phyloP scores from a whole-genome alignment of 129 eudicot genomes.

The Dittrichia graveolens region DNA sequence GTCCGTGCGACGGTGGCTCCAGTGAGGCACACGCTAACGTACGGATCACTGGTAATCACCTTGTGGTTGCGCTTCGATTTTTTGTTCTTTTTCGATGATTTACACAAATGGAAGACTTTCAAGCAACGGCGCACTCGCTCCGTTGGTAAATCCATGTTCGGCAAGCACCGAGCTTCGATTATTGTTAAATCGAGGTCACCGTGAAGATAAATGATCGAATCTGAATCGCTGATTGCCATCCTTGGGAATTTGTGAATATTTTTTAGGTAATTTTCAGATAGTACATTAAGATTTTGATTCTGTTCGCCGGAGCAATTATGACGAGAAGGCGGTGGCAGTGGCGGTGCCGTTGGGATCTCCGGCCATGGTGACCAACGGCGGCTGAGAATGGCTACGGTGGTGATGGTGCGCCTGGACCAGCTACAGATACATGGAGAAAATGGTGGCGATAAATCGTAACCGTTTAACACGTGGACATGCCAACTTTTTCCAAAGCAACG shows the following conservation, averaged over 20 bases:
- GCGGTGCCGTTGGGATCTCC: slow-evolving; percentile 22
- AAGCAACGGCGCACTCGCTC: slow-evolving; percentile 55
- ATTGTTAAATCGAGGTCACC: slow-evolving; percentile 67
- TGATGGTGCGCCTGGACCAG: not conserved
- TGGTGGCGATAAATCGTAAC: slow-evolving; percentile 2
- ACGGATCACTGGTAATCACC: slow-evolving; percentile 65
- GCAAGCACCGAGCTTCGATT: slow-evolving; percentile 52
- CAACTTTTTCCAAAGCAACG: not conserved
- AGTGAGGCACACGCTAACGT: slow-evolving; percentile 52
- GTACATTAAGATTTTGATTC: not conserved
- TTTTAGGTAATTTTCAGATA: not conserved
- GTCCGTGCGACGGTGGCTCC: slow-evolving; percentile 80
- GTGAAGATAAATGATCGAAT: slow-evolving; percentile 40
- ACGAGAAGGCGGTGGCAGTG: not conserved
- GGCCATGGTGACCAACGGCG: slow-evolving; percentile 26
- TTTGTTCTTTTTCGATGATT: slow-evolving; percentile 4
- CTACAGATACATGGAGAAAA: slow-evolving; percentile 9
- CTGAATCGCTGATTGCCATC: slow-evolving; percentile 3
- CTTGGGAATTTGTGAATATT: not conserved
- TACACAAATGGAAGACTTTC: slow-evolving; percentile 31
- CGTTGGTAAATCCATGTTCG: slow-evolving; percentile 62
- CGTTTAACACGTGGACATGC: not conserved
- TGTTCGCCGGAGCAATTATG: slow-evolving; percentile 14
- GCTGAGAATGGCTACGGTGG: slow-evolving; percentile 19
- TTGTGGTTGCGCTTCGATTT: slow-evolving; percentile 24